A percentile compares a stretch with the other conserved stretches of the same genome.
Conservation (phyloP, 2,329 filamentous ascomycete species). For the Aspergillus sp. region DNA sequence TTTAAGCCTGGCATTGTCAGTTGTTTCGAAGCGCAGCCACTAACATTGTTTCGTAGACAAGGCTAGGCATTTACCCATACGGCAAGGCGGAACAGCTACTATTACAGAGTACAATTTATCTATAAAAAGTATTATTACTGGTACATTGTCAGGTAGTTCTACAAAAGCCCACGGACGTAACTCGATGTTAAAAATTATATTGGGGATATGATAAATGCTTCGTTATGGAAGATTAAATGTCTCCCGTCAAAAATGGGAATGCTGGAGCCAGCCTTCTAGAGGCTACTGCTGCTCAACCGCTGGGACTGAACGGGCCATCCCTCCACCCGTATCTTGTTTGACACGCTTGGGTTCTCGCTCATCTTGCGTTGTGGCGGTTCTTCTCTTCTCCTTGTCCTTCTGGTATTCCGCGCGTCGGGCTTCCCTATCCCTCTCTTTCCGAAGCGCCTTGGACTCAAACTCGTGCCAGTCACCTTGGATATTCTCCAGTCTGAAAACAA, state of each 20-base stretch:
- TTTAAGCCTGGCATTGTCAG: not conserved
- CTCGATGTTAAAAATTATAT: not conserved
- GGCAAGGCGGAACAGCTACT: no score
- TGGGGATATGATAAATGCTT: not conserved
- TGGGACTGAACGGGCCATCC: slow-evolving; percentile 8
- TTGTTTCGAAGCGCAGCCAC: not conserved
- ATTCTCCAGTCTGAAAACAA: slow-evolving; percentile 62
- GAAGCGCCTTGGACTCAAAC: slow-evolving; percentile 91
- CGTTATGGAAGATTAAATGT: not conserved
- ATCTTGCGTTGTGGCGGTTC: slow-evolving; percentile 36
- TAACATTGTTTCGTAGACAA: slow-evolving; percentile 5
- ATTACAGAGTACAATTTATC: no score
- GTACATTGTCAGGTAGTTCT: no score
- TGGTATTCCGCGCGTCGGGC: slow-evolving; percentile 48
- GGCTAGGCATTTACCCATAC: no score
- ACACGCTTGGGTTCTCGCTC: slow-evolving; percentile 44
- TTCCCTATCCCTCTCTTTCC: slow-evolving; percentile 77
- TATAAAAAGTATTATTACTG: no score
- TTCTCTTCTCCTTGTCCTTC: slow-evolving; percentile 52
- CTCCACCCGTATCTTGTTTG: slow-evolving; percentile 30
- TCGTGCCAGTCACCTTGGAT: slow-evolving; percentile 98
- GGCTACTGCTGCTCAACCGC: slow-evolving; percentile 6
- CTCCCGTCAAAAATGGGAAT: not conserved
- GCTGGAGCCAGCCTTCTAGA: not conserved
- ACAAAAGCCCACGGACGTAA: not conserved